phyloP scores from a whole-genome alignment of 805 yeast species.

The Hyphopichia homilentoma region DNA sequence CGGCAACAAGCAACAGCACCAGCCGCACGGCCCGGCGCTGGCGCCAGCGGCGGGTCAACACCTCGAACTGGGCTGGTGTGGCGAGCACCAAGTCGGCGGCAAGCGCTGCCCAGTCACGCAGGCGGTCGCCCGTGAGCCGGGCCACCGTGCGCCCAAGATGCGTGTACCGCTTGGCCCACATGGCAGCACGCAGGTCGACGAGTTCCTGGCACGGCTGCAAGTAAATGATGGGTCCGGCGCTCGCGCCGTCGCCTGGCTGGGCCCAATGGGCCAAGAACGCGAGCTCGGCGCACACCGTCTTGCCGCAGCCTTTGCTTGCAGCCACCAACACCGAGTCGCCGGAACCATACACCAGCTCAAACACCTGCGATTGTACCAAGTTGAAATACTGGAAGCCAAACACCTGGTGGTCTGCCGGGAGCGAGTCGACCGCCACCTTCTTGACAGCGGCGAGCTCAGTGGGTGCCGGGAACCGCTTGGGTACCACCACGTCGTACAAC shows the following conservation, averaged over 20 bases:
- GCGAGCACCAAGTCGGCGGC: slow-evolving; percentile 60
- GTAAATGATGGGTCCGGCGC: slow-evolving; percentile 68
- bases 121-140: slow-evolving; percentile 53
- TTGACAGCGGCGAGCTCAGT: slow-evolving; percentile 55
- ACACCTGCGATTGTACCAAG: slow-evolving; percentile 69
- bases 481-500: slow-evolving; percentile 49
- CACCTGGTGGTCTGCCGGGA: slow-evolving; percentile 47
- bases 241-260: too few relatives aligned
- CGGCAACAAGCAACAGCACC: slow-evolving; percentile 67
- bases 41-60: slow-evolving; percentile 77
- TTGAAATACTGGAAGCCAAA: slow-evolving; percentile 60
- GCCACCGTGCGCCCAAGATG: slow-evolving; percentile 49
- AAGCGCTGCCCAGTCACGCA: slow-evolving; percentile 51
- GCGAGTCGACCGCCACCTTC: slow-evolving; percentile 44
- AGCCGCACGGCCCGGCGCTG: slow-evolving; percentile 65
- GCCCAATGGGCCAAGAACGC: slow-evolving; percentile 73
- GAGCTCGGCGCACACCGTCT: slow-evolving; percentile 66
- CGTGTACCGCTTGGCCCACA: slow-evolving; percentile 54
- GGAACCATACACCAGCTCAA: slow-evolving; percentile 53
- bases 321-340: slow-evolving; percentile 65
- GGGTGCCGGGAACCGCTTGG: slow-evolving; percentile 61
- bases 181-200: slow-evolving; percentile 41
- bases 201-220: slow-evolving; percentile 60
- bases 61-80: slow-evolving; percentile 78
- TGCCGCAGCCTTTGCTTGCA: slow-evolving; percentile 73